A percentile compares a stretch with the other conserved stretches of the same genome.
Evolutionary conservation across 768 basidiomycete genomes (phyloP).

Genomic region (Collybia nuda): DNA sequence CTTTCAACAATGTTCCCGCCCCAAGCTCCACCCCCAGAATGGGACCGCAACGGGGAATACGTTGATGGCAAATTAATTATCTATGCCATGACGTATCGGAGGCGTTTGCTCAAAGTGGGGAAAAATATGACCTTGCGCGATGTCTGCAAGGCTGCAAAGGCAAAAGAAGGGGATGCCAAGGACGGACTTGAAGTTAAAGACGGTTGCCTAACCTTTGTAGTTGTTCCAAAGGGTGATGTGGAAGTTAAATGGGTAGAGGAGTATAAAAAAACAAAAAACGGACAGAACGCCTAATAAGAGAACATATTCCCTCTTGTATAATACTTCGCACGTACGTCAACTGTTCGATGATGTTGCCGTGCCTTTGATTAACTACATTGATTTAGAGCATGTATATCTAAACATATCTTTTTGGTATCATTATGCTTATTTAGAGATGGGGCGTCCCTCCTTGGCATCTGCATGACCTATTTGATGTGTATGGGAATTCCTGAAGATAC

Average conservation of each 20-base stretch:
- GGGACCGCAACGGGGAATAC: conserved; percentile 79
- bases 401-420: too few relatives aligned
- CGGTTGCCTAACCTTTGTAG: conserved; percentile 77
- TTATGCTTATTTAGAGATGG: too few relatives aligned
- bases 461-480: too few relatives aligned
- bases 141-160: conserved; percentile 64
- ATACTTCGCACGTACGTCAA: not conserved
- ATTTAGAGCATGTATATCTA: too few relatives aligned
- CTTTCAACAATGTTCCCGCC: conserved; percentile 84
- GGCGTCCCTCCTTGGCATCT: too few relatives aligned
- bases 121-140: conserved; percentile 86
- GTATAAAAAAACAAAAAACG: conserved; percentile 63
- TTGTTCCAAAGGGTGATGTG: conserved; percentile 71
- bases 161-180: conserved; percentile 51
- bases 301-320: not conserved
- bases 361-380: too few relatives aligned
- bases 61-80: conserved; percentile 61
- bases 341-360: not conserved
- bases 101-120: conserved; percentile 85
- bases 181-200: conserved; percentile 89
- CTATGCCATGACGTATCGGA: conserved; percentile 79
- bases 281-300: not conserved
- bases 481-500: too few relatives aligned
- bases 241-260: conserved; percentile 88
- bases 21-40: conserved; percentile 58